These are phyloP conservation scores for Eimeria necatrix DNA, from an alignment of 169 alveolate species.

Conservation along the genomic window DNA sequence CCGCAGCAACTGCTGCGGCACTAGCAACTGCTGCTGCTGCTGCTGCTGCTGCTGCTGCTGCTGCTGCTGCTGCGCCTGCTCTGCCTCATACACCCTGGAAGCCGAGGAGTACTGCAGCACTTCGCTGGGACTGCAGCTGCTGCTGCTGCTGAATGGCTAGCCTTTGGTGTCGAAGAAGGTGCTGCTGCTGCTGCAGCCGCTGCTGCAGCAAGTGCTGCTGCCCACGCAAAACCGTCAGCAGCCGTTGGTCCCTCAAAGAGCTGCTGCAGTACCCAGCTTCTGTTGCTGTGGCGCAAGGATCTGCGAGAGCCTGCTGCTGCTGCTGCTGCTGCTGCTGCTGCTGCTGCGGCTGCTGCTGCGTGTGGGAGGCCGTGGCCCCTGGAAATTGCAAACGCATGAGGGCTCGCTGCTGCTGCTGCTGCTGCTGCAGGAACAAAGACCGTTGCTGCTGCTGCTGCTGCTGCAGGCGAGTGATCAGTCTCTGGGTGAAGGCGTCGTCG, in stretches of 20 bases:
- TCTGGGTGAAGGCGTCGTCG: background rate
- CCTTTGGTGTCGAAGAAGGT: constrained; percentile 15
- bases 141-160: background rate
- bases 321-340: constrained; percentile 37
- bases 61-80: too few species aligned
- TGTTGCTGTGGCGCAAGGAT: background rate
- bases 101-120: background rate
- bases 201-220: constrained; percentile 42
- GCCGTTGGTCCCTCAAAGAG: background rate
- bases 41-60: constrained; percentile 49
- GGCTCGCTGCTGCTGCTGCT: constrained; percentile 38
- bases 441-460: constrained; percentile 39
- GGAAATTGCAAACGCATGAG: background rate
- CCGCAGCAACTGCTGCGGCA: background rate
- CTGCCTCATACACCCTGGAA: background rate
- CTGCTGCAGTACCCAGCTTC: background rate
- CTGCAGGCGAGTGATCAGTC: background rate
- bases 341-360: constrained; percentile 9
- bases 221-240: background rate
- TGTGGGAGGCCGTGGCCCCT: background rate
- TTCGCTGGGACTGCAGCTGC: background rate
- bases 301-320: background rate
- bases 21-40: background rate
- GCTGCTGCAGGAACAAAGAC: background rate
- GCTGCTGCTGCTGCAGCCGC: constrained; percentile 44